A percentile compares a stretch with the other conserved stretches of the same genome.
Evolutionary conservation across 2,329 filamentous ascomycete species (phyloP).

Genomic region (Aspergillus proliferans): DNA sequence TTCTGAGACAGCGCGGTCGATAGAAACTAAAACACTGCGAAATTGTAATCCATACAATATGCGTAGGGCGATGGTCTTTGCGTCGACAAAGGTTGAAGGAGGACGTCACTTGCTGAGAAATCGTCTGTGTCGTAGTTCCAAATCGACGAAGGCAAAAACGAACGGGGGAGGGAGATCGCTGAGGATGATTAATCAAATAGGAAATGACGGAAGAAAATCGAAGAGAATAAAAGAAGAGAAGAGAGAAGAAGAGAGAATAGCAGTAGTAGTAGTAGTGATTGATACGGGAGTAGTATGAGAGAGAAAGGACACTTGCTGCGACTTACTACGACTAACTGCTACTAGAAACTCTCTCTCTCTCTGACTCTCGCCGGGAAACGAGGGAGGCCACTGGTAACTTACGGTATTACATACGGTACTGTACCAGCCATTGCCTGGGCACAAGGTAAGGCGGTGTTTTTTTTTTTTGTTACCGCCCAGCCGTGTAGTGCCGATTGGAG

Average conservation of each 20-base stretch:
- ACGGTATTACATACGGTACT: not conserved
- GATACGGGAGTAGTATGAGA: not conserved
- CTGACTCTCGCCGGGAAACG: no score
- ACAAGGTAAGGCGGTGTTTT: no score
- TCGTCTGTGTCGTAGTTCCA: not conserved
- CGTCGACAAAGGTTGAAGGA: not conserved
- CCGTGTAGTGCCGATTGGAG: not conserved
- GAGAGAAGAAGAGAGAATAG: no score
- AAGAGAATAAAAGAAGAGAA: no score
- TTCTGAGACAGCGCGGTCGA: not conserved
- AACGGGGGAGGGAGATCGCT: not conserved
- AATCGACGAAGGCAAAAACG: not conserved
- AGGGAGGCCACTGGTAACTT: no score
- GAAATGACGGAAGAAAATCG: no score
- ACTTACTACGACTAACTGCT: no score
- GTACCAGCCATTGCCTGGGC: not conserved
- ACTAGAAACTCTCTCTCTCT: no score
- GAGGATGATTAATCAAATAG: no score
- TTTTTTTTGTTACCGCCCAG: not conserved
- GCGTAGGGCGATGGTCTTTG: not conserved
- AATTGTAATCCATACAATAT: slow-evolving; percentile 1
- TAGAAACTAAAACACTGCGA: not conserved
- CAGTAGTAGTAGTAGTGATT: no score
- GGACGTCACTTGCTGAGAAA: not conserved
- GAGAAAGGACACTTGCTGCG: not conserved